Base-by-base conservation (phyloP, 441 rosid species). In the Geranium incanum region DNA sequence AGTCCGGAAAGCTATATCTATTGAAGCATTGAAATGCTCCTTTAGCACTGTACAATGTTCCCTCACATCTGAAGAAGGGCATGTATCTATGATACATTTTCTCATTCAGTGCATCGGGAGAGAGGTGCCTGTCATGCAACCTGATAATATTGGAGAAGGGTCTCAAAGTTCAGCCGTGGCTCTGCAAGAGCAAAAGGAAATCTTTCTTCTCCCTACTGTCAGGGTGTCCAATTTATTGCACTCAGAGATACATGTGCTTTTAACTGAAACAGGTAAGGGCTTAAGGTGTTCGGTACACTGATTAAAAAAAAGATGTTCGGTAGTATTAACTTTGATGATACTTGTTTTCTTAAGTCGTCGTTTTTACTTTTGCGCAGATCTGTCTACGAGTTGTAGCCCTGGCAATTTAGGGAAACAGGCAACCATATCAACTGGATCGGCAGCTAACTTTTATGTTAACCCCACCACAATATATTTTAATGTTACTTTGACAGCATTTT, bases 201-300 rank as follows among this genome's bases (percentile, higher is more conserved):
- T 92, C 72, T 90, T 89, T 81, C 87, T 95, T 74, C 92, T 92
- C 48, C 99, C 99, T 60, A 95, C 99, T 9, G 89, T 95, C 70
- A 84, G 79, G 59, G 93, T 92, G 74, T 84, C 91, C 78, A 95
- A 92, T 78, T 86, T 88, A 50, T 75, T 95, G 81, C 84, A 85
- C 80, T 81, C 82, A 41, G 96, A 95, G 77, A 84, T 92, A 80
- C 81, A 80, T 76, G 86, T 95, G 60, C 79, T 80, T 79, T 80
- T 95, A 78, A 82, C 84, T 77, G 95, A 89, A 78, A 81, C 90
- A 74, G 93, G 99, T 90, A 84, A 81, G 78, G 67, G 75, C 77
- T 73, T 66, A 77, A 78, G 74, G 69, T 39, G 33, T 73, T 69
- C 38, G 78, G 71, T 13, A 67, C 21, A 21, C 21, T 21, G 21